Percentiles rank a stretch among this genome's conserved stretches.
phyloP scores from a whole-genome alignment of 2,329 filamentous ascomycete genomes.

The Neoscytalidium dimidiatum region DNA sequence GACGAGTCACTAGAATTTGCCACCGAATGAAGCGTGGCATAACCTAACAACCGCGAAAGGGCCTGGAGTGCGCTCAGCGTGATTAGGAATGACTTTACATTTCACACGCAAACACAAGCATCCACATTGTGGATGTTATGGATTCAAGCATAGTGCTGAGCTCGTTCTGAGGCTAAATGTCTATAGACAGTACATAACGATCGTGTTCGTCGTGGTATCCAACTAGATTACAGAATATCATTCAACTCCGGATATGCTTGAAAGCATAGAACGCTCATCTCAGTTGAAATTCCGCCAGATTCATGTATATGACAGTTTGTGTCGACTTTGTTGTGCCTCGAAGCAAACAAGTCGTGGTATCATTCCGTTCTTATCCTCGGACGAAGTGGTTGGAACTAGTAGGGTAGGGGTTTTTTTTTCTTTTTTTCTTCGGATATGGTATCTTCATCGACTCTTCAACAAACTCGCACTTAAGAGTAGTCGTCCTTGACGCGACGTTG shows the following conservation, averaged over 20 bases:
- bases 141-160: neutral
- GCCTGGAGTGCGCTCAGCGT: no score
- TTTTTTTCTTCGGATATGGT: neutral
- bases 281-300: neutral
- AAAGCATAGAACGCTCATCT: slow-evolving; percentile 2
- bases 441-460: no score
- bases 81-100: neutral
- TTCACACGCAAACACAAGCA: neutral
- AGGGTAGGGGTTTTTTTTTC: neutral
- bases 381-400: neutral
- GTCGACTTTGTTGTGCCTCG: neutral
- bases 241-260: neutral
- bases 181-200: neutral
- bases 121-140: neutral
- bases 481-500: slow-evolving; percentile 70
- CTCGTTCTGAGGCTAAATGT: neutral
- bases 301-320: neutral
- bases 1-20: no score
- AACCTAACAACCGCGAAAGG: no score
- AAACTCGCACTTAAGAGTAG: slow-evolving; percentile 65
- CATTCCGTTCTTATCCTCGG: neutral
- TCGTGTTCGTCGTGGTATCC: slow-evolving; percentile 5
- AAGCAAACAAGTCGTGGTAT: slow-evolving; percentile 11
- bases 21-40: no score
- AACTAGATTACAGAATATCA: neutral